Evolutionary conservation across 257 asterid genomes (phyloP), one percentile per base, ranked within the genome.

Genomic region (Paulownia fortunei): DNA sequence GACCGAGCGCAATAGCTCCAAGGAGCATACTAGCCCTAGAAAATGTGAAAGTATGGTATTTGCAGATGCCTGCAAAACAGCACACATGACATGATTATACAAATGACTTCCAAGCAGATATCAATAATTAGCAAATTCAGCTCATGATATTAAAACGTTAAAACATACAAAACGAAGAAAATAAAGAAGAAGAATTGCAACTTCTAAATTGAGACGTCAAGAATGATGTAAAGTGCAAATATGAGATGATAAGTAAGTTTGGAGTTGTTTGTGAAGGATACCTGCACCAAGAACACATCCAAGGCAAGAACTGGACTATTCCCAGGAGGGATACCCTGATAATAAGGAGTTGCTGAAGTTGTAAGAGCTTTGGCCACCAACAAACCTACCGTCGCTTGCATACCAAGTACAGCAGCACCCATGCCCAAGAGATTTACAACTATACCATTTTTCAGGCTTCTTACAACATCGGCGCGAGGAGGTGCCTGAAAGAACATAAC

Each of bases 321-420:
- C 67, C 97, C 99, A 18, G 99, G 84, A 71, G 97, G 8, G 12
- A 82, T 24, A 27, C 94, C 92, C 87, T 95, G 97, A 83, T 91
- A 88, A 80, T 87, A 96, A 68, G 99, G 99, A 83, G 80, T 88
- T 8, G 94, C 87, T 65, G 99, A 93, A 72, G 96, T 86, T 6
- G 99, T 96, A 64, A 96, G 98, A 83, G 98, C 98, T 88, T 96
- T 96, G 6, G 97, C 99, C 79, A 96, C 99, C 93, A 96, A 84
- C 37, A 86, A 69, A 51, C 99, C 99, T 27, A 96, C 97, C 15
- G 99, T 92, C 0, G 99, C 99, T 78, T 90, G 98, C 97, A 92
- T 89, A 65, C 98, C 98, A 24, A 96, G 94, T 77, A 93, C 65
- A 78, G 99, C 91, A 32, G 99, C 99, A 74, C 99, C 99, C 92